Conservation (phyloP, 305 asterid genomes). For the Fraxinus baroniana region DNA sequence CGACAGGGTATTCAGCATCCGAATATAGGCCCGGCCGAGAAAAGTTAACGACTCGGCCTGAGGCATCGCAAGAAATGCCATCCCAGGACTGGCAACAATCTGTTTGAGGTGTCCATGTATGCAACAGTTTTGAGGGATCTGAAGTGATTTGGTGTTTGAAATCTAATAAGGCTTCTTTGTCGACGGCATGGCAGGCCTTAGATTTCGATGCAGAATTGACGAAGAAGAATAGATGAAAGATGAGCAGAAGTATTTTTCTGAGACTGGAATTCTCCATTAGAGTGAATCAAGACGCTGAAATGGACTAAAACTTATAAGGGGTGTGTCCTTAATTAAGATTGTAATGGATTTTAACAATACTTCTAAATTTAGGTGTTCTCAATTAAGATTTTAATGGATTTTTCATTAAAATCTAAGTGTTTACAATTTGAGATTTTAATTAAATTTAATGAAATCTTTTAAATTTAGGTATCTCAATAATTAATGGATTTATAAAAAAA, state of each 20-base stretch:
- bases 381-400: no score
- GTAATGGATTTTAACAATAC: no score
- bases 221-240: slow-evolving; percentile 19
- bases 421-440: no score
- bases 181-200: slow-evolving; percentile 50
- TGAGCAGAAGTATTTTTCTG: slow-evolving; percentile 22
- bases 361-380: no score
- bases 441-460: no score
- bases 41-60: slow-evolving; percentile 50
- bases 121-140: slow-evolving; percentile 53
- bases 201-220: slow-evolving; percentile 9
- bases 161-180: slow-evolving; percentile 47
- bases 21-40: slow-evolving; percentile 52
- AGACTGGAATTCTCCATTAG: slow-evolving; percentile 26
- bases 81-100: slow-evolving; percentile 69
- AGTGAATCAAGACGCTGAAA: not conserved
- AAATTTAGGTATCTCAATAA: no score
- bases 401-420: no score
- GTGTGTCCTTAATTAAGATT: no score
- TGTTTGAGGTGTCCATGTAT: slow-evolving; percentile 50
- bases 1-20: slow-evolving; percentile 36
- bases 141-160: slow-evolving; percentile 47
- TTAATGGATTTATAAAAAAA: no score
- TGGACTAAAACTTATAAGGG: not conserved
- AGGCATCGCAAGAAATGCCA: slow-evolving; percentile 48